Conservation (phyloP, 2,329 filamentous ascomycete species). For the Diaporthe longicolla region DNA sequence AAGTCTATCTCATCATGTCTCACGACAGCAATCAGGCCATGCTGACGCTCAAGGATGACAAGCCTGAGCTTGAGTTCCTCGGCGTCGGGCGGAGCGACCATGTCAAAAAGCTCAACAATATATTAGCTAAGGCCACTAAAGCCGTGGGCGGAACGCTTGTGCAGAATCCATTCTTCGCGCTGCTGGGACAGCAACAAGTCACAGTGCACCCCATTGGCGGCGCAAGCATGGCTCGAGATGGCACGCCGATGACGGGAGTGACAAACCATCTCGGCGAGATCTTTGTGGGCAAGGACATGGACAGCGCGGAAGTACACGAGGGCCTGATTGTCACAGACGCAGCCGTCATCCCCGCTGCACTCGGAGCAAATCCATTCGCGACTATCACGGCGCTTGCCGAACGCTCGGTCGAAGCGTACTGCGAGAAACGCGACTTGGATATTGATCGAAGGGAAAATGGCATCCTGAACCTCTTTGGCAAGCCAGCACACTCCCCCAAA, state of each 20-base stretch:
- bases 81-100: constrained; percentile 71
- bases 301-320: constrained; percentile 60
- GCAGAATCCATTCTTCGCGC: constrained; percentile 69
- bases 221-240: constrained; percentile 73
- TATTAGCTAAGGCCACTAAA: constrained; percentile 68
- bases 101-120: constrained; percentile 64
- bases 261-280: constrained; percentile 74
- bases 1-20: constrained; percentile 77
- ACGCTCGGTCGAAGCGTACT: constrained; percentile 69
- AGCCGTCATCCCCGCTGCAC: constrained; percentile 71
- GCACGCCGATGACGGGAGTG: constrained; percentile 69
- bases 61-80: constrained; percentile 71
- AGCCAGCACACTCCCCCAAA: constrained; percentile 57
- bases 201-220: constrained; percentile 79
- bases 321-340: constrained; percentile 75
- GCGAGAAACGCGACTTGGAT: constrained; percentile 55
- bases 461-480: constrained; percentile 67
- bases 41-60: constrained; percentile 71
- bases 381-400: constrained; percentile 79
- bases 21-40: constrained; percentile 76
- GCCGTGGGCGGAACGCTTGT: constrained; percentile 73
- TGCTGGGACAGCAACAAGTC: constrained; percentile 69
- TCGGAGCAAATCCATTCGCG: constrained; percentile 76
- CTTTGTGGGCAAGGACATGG: constrained; percentile 62
- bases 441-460: constrained; percentile 63